A percentile compares a stretch with the other conserved stretches of the same genome.
These are phyloP conservation scores for Quercus bicolor DNA, from an alignment of 306 rosid genomes.

Conservation along the genomic window DNA sequence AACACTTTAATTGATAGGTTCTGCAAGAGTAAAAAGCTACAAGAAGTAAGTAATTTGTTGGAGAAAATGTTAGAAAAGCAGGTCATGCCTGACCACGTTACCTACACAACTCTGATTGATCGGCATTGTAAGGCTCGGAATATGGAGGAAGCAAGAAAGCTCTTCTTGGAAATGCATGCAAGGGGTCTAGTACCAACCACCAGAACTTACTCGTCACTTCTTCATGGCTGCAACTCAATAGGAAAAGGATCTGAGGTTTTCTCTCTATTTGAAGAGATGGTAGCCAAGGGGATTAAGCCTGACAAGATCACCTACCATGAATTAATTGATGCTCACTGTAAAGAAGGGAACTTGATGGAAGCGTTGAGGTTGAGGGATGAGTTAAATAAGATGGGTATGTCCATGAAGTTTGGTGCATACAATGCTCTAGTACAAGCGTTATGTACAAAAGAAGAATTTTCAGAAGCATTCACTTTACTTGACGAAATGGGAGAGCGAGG, in stretches of 20 bases:
- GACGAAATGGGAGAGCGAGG: not conserved
- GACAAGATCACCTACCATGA: not conserved
- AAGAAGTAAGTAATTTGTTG: conserved; percentile 4
- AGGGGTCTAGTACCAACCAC: conserved; percentile 4
- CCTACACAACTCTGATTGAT: conserved; percentile 13
- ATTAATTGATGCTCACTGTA: conserved; percentile 3
- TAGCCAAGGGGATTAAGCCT: conserved; percentile 5
- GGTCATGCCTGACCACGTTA: conserved; percentile 8
- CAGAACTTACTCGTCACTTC: conserved; percentile 2
- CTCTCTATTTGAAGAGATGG: conserved; percentile 12
- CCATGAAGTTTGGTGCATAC: not conserved
- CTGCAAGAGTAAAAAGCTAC: conserved; percentile 6
- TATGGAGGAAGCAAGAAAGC: conserved; percentile 14
- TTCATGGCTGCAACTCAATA: conserved; percentile 9
- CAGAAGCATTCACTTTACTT: not conserved
- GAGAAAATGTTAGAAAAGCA: conserved; percentile 10
- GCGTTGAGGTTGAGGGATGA: conserved; percentile 10
- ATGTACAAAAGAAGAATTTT: not conserved
- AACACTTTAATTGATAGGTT: conserved; percentile 7
- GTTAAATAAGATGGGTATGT: conserved; percentile 7
- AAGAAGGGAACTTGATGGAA: conserved; percentile 4
- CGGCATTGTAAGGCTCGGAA: conserved; percentile 3
- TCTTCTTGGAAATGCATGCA: conserved; percentile 17
- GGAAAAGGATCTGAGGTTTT: conserved; percentile 15
- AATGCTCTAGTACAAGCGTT: not conserved